Evolutionary conservation across 2,329 filamentous ascomycete species (phyloP).

Genomic region (Aspergillus spinulosporus): DNA sequence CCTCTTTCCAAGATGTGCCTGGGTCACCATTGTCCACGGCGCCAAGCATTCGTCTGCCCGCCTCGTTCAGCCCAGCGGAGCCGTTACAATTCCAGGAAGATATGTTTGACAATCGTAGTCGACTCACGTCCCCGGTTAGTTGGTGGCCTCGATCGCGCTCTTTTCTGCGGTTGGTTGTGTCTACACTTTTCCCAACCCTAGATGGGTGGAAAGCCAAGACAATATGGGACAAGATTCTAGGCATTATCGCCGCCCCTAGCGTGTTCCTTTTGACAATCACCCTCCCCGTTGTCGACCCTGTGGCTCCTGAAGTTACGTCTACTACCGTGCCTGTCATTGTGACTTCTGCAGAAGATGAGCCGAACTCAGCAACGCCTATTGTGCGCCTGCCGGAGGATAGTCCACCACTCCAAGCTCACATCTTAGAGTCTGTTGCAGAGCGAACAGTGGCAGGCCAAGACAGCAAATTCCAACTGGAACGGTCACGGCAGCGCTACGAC

Average conservation of each 20-base stretch:
- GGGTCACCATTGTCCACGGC: conserved; percentile 46
- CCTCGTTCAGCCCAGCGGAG: conserved; percentile 44
- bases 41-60: conserved; percentile 58
- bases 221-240: conserved; percentile 78
- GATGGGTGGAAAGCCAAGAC: conserved; percentile 77
- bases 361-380: conserved; percentile 24
- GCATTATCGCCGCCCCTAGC: conserved; percentile 77
- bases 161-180: conserved; percentile 67
- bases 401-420: conserved; percentile 30
- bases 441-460: conserved; percentile 12
- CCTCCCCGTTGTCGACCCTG: conserved; percentile 81
- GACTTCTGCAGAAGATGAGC: conserved; percentile 26
- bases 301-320: conserved; percentile 52
- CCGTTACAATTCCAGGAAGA: conserved; percentile 30
- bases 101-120: conserved; percentile 42
- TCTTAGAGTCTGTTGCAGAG: conserved; percentile 14
- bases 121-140: conserved; percentile 48
- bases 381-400: conserved; percentile 41
- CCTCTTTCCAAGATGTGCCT: conserved; percentile 64
- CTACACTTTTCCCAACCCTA: conserved; percentile 83
- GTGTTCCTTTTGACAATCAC: conserved; percentile 89
- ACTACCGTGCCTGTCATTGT: conserved; percentile 38
- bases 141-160: conserved; percentile 83
- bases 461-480: conserved; percentile 22
- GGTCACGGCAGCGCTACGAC: conserved; percentile 32